Conservation (phyloP, 345 rosid genomes). For the Eucalyptus regnans region DNA sequence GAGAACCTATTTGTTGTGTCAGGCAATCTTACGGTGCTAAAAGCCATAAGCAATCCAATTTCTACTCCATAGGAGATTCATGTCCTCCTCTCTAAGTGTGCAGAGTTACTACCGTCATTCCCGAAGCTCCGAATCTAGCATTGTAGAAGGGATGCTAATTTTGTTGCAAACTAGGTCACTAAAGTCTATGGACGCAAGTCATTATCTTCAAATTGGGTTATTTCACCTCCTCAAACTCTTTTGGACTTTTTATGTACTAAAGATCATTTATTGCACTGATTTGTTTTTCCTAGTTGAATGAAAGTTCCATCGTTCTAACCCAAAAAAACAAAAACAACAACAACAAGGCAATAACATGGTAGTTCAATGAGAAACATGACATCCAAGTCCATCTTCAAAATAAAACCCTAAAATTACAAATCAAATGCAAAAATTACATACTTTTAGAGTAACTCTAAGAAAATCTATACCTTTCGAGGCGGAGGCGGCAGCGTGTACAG, state of each 20-base stretch:
- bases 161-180: neutral
- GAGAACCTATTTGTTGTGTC: neutral
- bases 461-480: too few species aligned
- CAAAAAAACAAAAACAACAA: neutral
- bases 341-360: too few species aligned
- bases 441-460: too few species aligned
- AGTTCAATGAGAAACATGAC: too few species aligned
- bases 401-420: too few species aligned
- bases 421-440: too few species aligned
- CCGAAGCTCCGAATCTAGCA: neutral
- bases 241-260: neutral
- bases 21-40: neutral
- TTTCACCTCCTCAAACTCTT: neutral
- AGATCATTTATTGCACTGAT: neutral
- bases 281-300: neutral
- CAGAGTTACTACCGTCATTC: neutral
- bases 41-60: neutral
- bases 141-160: neutral
- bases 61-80: neutral
- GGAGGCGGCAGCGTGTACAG: accelerated
- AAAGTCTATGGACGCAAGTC: neutral
- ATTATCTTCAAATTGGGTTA: neutral
- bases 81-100: neutral
- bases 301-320: neutral
- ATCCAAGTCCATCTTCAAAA: too few species aligned